phyloP scores from a whole-genome alignment of 2,329 filamentous ascomycete species.

The Fusarium sp. region DNA sequence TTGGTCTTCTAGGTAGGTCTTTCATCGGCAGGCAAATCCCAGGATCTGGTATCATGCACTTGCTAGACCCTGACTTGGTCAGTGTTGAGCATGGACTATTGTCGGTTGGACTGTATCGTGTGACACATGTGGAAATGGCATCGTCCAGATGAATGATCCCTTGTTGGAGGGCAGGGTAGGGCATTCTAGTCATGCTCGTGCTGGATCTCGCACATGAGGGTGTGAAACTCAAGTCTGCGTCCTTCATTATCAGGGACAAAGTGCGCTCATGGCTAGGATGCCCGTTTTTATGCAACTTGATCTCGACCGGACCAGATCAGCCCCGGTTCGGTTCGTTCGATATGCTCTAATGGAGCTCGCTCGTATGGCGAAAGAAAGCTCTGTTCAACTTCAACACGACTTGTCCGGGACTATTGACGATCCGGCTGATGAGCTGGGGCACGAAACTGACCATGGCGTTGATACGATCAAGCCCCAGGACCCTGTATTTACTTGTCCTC shows the following conservation, averaged over 20 bases:
- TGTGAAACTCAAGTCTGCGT: slow-evolving; percentile 13
- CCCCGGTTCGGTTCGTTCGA: not conserved
- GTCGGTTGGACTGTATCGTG: slow-evolving; percentile 2
- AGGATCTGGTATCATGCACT: slow-evolving; percentile 3
- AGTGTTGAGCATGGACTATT: slow-evolving; percentile 16
- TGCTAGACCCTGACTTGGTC: slow-evolving; percentile 10
- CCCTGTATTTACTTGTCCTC: slow-evolving; percentile 30
- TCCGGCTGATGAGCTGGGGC: slow-evolving; percentile 12
- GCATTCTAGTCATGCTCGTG: slow-evolving; percentile 6
- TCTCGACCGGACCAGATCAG: not conserved
- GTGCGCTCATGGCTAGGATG: not conserved
- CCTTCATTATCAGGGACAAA: not conserved
- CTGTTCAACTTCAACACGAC: slow-evolving; percentile 10
- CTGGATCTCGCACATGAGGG: not conserved
- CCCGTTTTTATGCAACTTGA: not conserved
- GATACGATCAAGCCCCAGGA: slow-evolving; percentile 34
- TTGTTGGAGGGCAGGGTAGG: not conserved
- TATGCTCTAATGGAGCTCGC: not conserved
- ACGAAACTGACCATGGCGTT: slow-evolving; percentile 25
- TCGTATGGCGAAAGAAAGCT: not conserved
- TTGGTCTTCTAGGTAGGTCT: slow-evolving; percentile 4
- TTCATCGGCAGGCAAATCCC: slow-evolving; percentile 8
- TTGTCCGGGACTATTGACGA: slow-evolving; percentile 15
- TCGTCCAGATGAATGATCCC: slow-evolving; percentile 15
- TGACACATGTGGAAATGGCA: slow-evolving; percentile 28